These are phyloP conservation scores for Spatholobus suberectus DNA, from an alignment of 306 rosid species.

Conservation along the genomic window DNA sequence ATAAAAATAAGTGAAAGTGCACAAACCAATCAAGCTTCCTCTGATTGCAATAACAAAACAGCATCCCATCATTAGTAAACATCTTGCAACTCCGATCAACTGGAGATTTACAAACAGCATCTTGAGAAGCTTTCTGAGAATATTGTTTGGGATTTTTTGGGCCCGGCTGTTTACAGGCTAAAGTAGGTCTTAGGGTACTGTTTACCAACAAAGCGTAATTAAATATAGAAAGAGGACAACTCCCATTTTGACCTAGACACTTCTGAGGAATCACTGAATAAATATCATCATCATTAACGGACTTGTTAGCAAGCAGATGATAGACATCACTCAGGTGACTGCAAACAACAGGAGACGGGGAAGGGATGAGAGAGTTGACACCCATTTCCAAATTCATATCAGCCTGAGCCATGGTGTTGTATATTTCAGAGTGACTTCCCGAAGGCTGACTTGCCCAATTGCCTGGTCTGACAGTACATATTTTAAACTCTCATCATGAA, in stretches of 20 bases:
- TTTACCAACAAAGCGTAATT: slow-evolving; percentile 76
- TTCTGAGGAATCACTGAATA: slow-evolving; percentile 71
- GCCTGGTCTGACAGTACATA: slow-evolving; percentile 88
- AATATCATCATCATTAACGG: slow-evolving; percentile 55
- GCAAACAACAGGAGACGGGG: slow-evolving; percentile 79
- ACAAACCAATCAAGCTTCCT: slow-evolving; percentile 94
- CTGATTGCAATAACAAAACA: slow-evolving; percentile 94
- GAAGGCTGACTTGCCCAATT: slow-evolving; percentile 70
- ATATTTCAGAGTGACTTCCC: slow-evolving; percentile 51
- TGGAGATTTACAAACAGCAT: slow-evolving; percentile 90
- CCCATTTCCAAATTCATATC: slow-evolving; percentile 65
- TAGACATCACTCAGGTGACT: slow-evolving; percentile 72
- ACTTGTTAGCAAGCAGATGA: slow-evolving; percentile 62
- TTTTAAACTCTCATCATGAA: slow-evolving; percentile 93
- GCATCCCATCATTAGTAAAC: slow-evolving; percentile 90
- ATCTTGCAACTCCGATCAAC: slow-evolving; percentile 96
- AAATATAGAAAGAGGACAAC: slow-evolving; percentile 76
- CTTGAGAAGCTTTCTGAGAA: slow-evolving; percentile 76
- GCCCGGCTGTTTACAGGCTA: slow-evolving; percentile 54
- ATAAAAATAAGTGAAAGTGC: slow-evolving; percentile 40
- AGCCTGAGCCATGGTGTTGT: slow-evolving; percentile 58
- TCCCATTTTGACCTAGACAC: slow-evolving; percentile 84
- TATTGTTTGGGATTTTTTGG: slow-evolving; percentile 56
- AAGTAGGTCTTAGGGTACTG: slow-evolving; percentile 58
- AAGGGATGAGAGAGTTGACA: slow-evolving; percentile 50